Conservation (phyloP, 2,329 filamentous ascomycete genomes). For the Fusarium stilboides region DNA sequence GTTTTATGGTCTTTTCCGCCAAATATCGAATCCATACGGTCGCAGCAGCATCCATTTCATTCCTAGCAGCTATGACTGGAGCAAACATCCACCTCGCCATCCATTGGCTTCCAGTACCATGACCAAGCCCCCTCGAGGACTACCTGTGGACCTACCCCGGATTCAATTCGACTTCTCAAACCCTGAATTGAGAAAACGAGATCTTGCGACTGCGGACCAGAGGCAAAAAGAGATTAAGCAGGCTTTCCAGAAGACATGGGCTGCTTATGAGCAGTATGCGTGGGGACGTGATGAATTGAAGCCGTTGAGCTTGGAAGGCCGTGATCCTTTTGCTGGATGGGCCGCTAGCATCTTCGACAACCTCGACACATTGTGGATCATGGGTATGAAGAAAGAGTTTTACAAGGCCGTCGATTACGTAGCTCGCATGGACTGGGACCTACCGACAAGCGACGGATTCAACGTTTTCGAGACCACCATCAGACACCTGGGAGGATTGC, state of each 20-base stretch:
- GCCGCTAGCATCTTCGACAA: slow-evolving; percentile 74
- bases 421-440: slow-evolving; percentile 63
- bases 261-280: slow-evolving; percentile 70
- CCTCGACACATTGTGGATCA: slow-evolving; percentile 77
- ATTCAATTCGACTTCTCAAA: slow-evolving; percentile 45
- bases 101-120: slow-evolving; percentile 27
- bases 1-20: slow-evolving; percentile 35
- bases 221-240: slow-evolving; percentile 59
- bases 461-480: slow-evolving; percentile 80
- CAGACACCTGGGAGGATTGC: slow-evolving; percentile 75
- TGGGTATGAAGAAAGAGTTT: slow-evolving; percentile 75
- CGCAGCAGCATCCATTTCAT: slow-evolving; percentile 33
- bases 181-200: slow-evolving; percentile 30
- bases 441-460: slow-evolving; percentile 60
- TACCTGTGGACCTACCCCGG: slow-evolving; percentile 29
- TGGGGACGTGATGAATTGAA: slow-evolving; percentile 74
- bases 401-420: slow-evolving; percentile 71
- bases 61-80: slow-evolving; percentile 46
- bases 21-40: slow-evolving; percentile 20
- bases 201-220: slow-evolving; percentile 17
- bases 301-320: slow-evolving; percentile 64
- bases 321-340: slow-evolving; percentile 74
- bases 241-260: slow-evolving; percentile 69
- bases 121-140: slow-evolving; percentile 30
- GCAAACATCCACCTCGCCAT: slow-evolving; percentile 29